Percentiles rank a stretch among this genome's conserved stretches.
Conservation (phyloP, 768 basidiomycete species). For the Termitomyces sp. region DNA sequence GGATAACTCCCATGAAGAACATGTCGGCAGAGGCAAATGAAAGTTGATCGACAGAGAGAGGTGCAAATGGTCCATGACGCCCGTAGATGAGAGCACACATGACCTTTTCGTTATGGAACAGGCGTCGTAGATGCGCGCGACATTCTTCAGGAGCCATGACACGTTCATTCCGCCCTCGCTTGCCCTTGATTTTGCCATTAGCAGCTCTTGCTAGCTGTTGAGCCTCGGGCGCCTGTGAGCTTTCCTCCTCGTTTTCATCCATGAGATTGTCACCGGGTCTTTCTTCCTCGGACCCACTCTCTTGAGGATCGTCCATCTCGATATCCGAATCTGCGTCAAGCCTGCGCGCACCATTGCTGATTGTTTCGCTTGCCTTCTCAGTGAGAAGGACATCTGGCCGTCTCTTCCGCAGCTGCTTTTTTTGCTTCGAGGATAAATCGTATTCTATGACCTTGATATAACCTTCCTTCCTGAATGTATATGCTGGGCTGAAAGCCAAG, state of each 20-base stretch:
- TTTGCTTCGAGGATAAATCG: conserved; percentile 80
- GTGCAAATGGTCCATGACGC: conserved; percentile 83
- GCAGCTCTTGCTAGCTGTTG: conserved; percentile 57
- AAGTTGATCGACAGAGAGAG: conserved; percentile 53
- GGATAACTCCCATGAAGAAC: conserved; percentile 93
- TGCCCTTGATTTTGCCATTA: conserved; percentile 73
- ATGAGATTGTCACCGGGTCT: conserved; percentile 46
- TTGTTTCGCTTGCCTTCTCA: conserved; percentile 36
- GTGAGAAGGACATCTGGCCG: conserved; percentile 75
- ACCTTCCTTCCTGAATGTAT: conserved; percentile 92
- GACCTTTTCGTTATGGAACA: conserved; percentile 80
- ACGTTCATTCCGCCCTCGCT: conserved; percentile 83
- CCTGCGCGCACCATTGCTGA: conserved; percentile 21
- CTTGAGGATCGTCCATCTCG: conserved; percentile 47
- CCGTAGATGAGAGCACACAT: conserved; percentile 89
- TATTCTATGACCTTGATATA: conserved; percentile 94
- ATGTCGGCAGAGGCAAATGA: conserved; percentile 83
- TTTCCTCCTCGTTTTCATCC: conserved; percentile 38
- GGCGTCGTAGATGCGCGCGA: conserved; percentile 84
- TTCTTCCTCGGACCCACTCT: conserved; percentile 27
- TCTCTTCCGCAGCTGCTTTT: conserved; percentile 50
- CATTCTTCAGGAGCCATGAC: conserved; percentile 90
- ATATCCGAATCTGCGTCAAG: conserved; percentile 40
- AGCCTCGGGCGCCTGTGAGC: neutral
- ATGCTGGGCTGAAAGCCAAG: conserved; percentile 50